Conservation (phyloP, 2,329 filamentous ascomycete species). For the Dryadomyces quercus-mongolicae region DNA sequence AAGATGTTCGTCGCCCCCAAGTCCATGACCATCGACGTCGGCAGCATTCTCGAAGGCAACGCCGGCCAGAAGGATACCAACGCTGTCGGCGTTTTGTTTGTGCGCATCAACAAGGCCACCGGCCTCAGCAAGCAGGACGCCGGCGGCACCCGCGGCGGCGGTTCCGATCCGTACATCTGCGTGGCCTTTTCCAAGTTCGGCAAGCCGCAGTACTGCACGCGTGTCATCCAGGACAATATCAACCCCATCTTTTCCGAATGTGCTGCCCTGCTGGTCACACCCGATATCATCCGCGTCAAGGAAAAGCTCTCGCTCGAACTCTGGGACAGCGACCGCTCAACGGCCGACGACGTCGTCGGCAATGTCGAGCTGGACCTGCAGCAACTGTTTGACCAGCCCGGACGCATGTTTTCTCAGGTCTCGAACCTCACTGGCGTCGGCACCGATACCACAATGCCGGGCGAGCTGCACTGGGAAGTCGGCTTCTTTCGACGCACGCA, state of each 20-base stretch:
- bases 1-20: constrained; percentile 92
- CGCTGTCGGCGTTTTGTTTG: constrained; percentile 80
- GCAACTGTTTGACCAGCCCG: constrained; percentile 87
- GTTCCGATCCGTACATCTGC: constrained; percentile 92
- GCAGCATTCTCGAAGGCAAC: constrained; percentile 83
- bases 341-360: constrained; percentile 87
- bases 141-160: constrained; percentile 71
- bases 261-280: constrained; percentile 72
- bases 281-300: constrained; percentile 83
- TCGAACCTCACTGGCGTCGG: constrained; percentile 76
- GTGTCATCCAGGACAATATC: constrained; percentile 87
- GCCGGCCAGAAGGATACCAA: constrained; percentile 81
- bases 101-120: constrained; percentile 78
- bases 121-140: constrained; percentile 86
- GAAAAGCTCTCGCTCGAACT: constrained; percentile 89
- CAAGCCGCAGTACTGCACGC: constrained; percentile 95
- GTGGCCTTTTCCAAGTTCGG: constrained; percentile 91
- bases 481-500: constrained; percentile 89
- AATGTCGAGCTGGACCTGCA: constrained; percentile 91
- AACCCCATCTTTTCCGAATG: constrained; percentile 90
- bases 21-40: constrained; percentile 81
- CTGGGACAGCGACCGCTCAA: constrained; percentile 90
- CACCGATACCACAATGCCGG: constrained; percentile 78
- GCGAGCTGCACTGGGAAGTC: constrained; percentile 90
- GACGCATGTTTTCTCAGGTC: constrained; percentile 81